Percentiles rank a stretch among this genome's conserved stretches.
These are phyloP conservation scores for Xanthoparmelia taractica DNA, from an alignment of 495 filamentous ascomycete species.

Conservation along the genomic window DNA sequence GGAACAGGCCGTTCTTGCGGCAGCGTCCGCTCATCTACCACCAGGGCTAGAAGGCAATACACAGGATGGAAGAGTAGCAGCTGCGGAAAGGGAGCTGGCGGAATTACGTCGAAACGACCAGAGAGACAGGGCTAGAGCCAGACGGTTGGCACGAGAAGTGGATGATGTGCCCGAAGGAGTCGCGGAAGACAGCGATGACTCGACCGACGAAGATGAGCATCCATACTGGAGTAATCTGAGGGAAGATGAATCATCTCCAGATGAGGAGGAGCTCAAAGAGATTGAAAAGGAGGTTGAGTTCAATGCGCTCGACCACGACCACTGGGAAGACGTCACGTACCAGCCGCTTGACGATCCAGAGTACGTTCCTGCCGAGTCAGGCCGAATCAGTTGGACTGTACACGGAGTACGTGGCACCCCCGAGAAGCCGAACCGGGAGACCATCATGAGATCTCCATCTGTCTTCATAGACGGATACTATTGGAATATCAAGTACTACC, in stretches of 20 bases:
- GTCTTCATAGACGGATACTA: conserved; percentile 55
- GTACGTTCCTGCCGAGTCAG: conserved; percentile 42
- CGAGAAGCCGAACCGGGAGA: conserved; percentile 50
- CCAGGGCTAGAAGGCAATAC: background rate
- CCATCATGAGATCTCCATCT: conserved; percentile 52
- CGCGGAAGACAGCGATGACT: conserved; percentile 23
- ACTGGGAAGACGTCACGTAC: conserved; percentile 55
- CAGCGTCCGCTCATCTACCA: background rate
- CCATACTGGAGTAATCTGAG: conserved; percentile 43
- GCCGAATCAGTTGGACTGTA: conserved; percentile 55
- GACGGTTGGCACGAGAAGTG: conserved; percentile 16
- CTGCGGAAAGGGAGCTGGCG: conserved; percentile 11
- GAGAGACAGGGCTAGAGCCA: conserved; percentile 10
- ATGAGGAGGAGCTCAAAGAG: conserved; percentile 53
- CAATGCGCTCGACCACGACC: conserved; percentile 49
- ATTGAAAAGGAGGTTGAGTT: conserved; percentile 47
- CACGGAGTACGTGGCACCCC: conserved; percentile 54
- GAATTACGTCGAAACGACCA: conserved; percentile 5
- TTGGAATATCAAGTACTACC: conserved; percentile 66
- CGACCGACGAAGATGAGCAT: conserved; percentile 34
- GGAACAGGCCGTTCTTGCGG: conserved; percentile 5
- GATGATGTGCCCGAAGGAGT: conserved; percentile 18
- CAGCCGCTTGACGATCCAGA: conserved; percentile 53
- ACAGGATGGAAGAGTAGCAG: conserved; percentile 5
- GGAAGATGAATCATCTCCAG: conserved; percentile 51